A percentile compares a stretch with the other conserved stretches of the same genome.
Conservation (phyloP, 2,329 filamentous ascomycete genomes). For the Escovopsis weberi region DNA sequence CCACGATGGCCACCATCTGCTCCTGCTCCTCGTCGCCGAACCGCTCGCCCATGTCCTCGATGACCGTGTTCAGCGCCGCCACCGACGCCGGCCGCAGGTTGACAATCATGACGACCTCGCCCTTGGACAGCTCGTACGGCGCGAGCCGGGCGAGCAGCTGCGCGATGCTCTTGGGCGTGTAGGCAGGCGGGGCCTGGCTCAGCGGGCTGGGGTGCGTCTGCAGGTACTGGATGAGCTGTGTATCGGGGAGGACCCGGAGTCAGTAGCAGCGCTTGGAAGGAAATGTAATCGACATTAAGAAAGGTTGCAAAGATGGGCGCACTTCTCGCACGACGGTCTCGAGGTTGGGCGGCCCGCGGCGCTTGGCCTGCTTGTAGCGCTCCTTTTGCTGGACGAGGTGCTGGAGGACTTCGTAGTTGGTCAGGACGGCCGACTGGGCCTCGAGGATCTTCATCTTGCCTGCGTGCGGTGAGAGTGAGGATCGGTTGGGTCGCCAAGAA, state of each 20-base stretch:
- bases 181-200: conserved; percentile 38
- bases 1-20: conserved; percentile 41
- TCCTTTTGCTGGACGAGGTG: conserved; percentile 45
- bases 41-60: conserved; percentile 50
- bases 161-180: conserved; percentile 35
- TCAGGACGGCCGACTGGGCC: conserved; percentile 52
- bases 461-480: not conserved
- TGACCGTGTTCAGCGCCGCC: conserved; percentile 44
- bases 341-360: conserved; percentile 40
- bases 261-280: not conserved
- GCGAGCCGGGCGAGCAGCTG: conserved; percentile 40
- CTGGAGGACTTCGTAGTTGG: conserved; percentile 59
- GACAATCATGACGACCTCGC: conserved; percentile 53
- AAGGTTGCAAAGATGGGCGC: conserved; percentile 8
- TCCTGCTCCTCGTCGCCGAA: conserved; percentile 45
- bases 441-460: conserved; percentile 53
- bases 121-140: conserved; percentile 48
- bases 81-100: conserved; percentile 47
- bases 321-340: conserved; percentile 53
- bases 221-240: conserved; percentile 47
- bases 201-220: conserved; percentile 39
- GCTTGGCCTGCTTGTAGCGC: conserved; percentile 35
- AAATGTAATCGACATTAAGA: not conserved
- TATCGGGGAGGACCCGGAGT: not conserved
- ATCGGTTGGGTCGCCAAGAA: too few species aligned